phyloP scores from a whole-genome alignment of 352 stramenopile species.

The Pilasporangium apinafurcum region DNA sequence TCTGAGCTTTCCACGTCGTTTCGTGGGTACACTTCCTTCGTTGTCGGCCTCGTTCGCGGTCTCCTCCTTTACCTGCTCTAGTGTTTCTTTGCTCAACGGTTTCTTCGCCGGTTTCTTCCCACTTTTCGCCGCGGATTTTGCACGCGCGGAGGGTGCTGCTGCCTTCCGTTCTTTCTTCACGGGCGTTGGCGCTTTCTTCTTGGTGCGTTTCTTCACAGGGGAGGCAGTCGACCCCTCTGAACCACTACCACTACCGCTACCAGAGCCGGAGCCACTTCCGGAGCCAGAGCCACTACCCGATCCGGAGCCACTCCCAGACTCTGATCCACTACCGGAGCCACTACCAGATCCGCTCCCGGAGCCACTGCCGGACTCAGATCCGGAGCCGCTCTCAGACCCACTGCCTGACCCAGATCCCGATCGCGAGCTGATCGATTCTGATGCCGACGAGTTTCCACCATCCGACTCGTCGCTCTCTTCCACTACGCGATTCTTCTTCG shows the following conservation, averaged over 20 bases:
- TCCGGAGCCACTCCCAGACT: slow-evolving; percentile 20
- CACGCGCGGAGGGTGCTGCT: too few relatives aligned
- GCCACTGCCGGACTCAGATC: slow-evolving; percentile 20
- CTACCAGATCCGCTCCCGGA: slow-evolving; percentile 25
- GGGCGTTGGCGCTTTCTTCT: slow-evolving; percentile 17
- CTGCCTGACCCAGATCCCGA: slow-evolving; percentile 16
- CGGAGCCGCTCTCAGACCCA: slow-evolving; percentile 16
- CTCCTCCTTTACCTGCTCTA: slow-evolving; percentile 34
- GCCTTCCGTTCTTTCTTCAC: slow-evolving; percentile 9
- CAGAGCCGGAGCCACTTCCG: slow-evolving; percentile 26
- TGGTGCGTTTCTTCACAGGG: slow-evolving; percentile 46
- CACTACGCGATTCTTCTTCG: slow-evolving; percentile 58
- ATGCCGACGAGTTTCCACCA: slow-evolving; percentile 39
- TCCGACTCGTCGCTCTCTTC: slow-evolving; percentile 71
- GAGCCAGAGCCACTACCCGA: slow-evolving; percentile 20
- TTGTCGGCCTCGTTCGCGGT: slow-evolving; percentile 50
- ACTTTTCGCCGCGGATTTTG: slow-evolving; percentile 9
- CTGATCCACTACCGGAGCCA: slow-evolving; percentile 15
- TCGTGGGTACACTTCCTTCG: slow-evolving; percentile 24
- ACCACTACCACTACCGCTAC: slow-evolving; percentile 12
- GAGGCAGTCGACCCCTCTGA: slow-evolving; percentile 22
- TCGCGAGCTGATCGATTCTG: slow-evolving; percentile 40
- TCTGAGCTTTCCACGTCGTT: slow-evolving; percentile 24
- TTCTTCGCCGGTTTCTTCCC: slow-evolving; percentile 16
- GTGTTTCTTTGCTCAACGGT: slow-evolving; percentile 24